Percentiles rank a stretch among this genome's conserved stretches.
phyloP scores from a whole-genome alignment of 192 early-diverging fungal species.

The Mortierella hygrophila region DNA sequence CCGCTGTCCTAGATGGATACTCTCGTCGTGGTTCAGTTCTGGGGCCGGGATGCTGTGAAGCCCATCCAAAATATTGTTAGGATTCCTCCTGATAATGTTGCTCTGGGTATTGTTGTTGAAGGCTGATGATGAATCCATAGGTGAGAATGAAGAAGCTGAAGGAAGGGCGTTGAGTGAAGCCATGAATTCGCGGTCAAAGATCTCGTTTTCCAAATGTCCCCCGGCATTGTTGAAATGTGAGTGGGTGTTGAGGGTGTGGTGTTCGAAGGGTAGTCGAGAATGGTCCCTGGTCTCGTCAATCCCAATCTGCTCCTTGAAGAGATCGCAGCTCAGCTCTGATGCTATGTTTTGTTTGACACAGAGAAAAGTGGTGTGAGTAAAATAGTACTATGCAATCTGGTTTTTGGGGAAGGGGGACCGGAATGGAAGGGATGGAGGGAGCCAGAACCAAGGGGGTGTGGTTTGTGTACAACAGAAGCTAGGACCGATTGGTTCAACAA shows the following conservation, averaged over 20 bases:
- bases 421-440: not conserved
- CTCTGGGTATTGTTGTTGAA: slow-evolving; percentile 8
- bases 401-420: not conserved
- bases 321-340: slow-evolving; percentile 52
- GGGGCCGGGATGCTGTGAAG: slow-evolving; percentile 27
- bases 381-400: not conserved
- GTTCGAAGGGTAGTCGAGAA: slow-evolving; percentile 26
- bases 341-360: slow-evolving; percentile 9
- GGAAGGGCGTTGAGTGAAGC: slow-evolving; percentile 25
- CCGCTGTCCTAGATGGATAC: not conserved
- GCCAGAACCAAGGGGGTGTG: not conserved
- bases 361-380: slow-evolving; percentile 1
- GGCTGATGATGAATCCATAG: slow-evolving; percentile 26
- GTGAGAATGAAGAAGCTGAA: slow-evolving; percentile 25
- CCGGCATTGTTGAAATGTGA: not conserved
- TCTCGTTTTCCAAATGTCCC: slow-evolving; percentile 28
- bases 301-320: slow-evolving; percentile 48
- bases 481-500: not conserved
- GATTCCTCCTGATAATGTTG: not conserved
- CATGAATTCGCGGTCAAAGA: slow-evolving; percentile 43
- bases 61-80: slow-evolving; percentile 24
- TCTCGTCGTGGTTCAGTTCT: not conserved
- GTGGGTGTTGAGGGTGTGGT: slow-evolving; percentile 3
- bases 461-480: not conserved
- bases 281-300: slow-evolving; percentile 36